A percentile compares a stretch with the other conserved stretches of the same genome.
Conservation (phyloP, 1,284 basidiomycete genomes). For the Porodaedalea pini region DNA sequence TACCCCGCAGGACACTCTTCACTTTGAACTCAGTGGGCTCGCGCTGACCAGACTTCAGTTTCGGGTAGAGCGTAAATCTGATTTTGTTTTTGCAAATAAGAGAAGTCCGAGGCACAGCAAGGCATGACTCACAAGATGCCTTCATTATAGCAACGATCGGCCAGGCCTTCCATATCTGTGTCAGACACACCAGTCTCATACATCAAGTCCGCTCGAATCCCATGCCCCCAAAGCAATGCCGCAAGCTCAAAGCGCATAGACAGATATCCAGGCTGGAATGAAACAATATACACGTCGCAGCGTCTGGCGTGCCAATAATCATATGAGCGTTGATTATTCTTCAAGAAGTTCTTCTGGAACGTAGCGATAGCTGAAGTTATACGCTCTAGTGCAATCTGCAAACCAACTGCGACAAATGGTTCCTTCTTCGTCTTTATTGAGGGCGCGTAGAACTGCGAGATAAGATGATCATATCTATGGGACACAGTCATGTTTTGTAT, state of each 20-base stretch:
- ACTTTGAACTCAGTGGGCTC: conserved; percentile 73
- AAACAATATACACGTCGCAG: conserved; percentile 82
- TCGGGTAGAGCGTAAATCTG: conserved; percentile 71
- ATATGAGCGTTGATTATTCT: conserved; percentile 74
- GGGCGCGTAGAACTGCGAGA: conserved; percentile 57
- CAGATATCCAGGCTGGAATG: conserved; percentile 72
- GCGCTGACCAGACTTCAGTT: conserved; percentile 51
- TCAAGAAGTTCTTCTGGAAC: conserved; percentile 68
- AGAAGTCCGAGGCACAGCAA: neutral
- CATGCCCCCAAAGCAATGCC: conserved; percentile 74
- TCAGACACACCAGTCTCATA: conserved; percentile 69
- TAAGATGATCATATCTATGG: conserved; percentile 70
- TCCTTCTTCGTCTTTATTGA: conserved; percentile 43
- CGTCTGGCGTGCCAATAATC: conserved; percentile 84
- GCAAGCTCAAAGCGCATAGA: conserved; percentile 77
- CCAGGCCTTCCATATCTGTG: conserved; percentile 57
- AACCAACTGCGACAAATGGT: conserved; percentile 61
- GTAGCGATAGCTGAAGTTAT: conserved; percentile 69
- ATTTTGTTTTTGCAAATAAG: conserved; percentile 8
- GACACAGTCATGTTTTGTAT: neutral
- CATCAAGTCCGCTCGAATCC: conserved; percentile 84
- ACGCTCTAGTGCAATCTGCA: conserved; percentile 80
- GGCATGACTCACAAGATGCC: conserved; percentile 63
- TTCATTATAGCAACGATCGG: conserved; percentile 66
- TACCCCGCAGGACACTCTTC: conserved; percentile 73